phyloP scores from a whole-genome alignment of 2,329 filamentous ascomycete species.

The Byssoonygena ceratinophila region DNA sequence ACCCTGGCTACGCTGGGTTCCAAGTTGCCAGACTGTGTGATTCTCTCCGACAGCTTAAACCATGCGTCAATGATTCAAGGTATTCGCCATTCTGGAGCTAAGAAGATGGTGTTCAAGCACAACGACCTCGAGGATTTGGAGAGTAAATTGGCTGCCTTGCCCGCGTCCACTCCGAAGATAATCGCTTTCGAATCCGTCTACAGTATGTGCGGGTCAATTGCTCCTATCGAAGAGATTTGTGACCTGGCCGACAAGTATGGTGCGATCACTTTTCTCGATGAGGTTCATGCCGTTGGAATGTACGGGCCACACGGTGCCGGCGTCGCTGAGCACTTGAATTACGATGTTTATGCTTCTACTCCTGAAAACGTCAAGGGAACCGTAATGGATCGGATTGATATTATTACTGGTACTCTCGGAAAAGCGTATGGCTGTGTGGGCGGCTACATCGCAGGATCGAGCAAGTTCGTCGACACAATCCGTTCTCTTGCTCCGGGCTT shows the following conservation, averaged over 20 bases:
- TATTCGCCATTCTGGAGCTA: conserved; percentile 91
- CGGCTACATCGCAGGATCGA: conserved; percentile 88
- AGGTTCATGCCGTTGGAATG: conserved; percentile 98
- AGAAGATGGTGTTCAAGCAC: conserved; percentile 98
- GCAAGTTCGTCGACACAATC: conserved; percentile 79
- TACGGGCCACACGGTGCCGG: conserved; percentile 92
- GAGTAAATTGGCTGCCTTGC: conserved; percentile 78
- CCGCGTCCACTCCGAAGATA: conserved; percentile 80
- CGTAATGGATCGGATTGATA: conserved; percentile 91
- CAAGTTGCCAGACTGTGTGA: conserved; percentile 92
- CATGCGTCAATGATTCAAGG: conserved; percentile 99
- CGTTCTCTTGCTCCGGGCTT: conserved; percentile 92
- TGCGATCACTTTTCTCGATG: conserved; percentile 91
- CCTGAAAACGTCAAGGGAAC: conserved; percentile 53
- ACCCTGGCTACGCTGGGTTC: conserved; percentile 93
- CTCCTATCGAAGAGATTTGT: conserved; percentile 90
- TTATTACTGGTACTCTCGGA: conserved; percentile 92
- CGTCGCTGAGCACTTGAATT: conserved; percentile 95
- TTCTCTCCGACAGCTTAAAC: conserved; percentile 93
- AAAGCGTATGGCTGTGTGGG: conserved; percentile 98
- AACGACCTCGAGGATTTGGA: conserved; percentile 92
- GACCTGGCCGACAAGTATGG: conserved; percentile 96
- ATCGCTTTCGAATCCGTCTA: conserved; percentile 99
- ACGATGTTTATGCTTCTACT: conserved; percentile 68
- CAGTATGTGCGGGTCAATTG: conserved; percentile 97